These are phyloP conservation scores for Aspergillus tanneri DNA, from an alignment of 2,329 filamentous ascomycete genomes.

Conservation along the genomic window DNA sequence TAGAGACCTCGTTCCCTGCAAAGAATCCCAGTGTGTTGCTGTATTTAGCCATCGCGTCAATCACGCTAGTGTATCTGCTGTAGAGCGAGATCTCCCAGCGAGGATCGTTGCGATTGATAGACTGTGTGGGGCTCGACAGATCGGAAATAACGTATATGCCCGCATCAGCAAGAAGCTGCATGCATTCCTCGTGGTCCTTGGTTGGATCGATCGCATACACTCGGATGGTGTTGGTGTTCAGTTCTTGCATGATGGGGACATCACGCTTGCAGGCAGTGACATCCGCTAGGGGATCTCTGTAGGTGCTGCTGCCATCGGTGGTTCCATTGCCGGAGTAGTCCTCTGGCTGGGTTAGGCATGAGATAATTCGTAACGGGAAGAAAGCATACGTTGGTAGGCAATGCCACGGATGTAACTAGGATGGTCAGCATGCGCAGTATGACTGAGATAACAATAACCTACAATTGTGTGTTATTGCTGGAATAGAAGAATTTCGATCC, in stretches of 20 bases:
- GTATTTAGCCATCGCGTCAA: slow-evolving; percentile 77
- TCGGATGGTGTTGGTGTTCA: slow-evolving; percentile 87
- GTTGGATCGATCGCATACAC: slow-evolving; percentile 87
- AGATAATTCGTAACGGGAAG: not conserved
- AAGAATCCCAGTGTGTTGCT: slow-evolving; percentile 94
- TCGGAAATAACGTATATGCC: slow-evolving; percentile 95
- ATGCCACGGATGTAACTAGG: slow-evolving; percentile 77
- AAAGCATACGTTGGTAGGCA: slow-evolving; percentile 69
- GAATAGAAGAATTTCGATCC: slow-evolving; percentile 85
- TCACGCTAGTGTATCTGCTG: slow-evolving; percentile 73
- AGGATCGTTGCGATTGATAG: slow-evolving; percentile 80
- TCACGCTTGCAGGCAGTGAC: slow-evolving; percentile 71
- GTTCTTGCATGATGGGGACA: slow-evolving; percentile 71
- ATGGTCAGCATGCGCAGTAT: slow-evolving; percentile 5
- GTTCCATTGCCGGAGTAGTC: slow-evolving; percentile 60
- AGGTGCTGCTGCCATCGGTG: slow-evolving; percentile 49
- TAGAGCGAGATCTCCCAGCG: slow-evolving; percentile 76
- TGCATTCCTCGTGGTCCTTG: slow-evolving; percentile 74
- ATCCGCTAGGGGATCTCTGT: slow-evolving; percentile 79
- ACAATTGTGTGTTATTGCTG: slow-evolving; percentile 69
- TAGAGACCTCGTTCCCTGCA: slow-evolving; percentile 94
- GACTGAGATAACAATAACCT: not conserved
- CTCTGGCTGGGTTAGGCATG: slow-evolving; percentile 39
- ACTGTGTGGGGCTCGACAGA: slow-evolving; percentile 72
- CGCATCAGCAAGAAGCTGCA: slow-evolving; percentile 73